Conservation (phyloP, 1,139 yeast genomes). For the Blastobotrys buckinghamii region DNA sequence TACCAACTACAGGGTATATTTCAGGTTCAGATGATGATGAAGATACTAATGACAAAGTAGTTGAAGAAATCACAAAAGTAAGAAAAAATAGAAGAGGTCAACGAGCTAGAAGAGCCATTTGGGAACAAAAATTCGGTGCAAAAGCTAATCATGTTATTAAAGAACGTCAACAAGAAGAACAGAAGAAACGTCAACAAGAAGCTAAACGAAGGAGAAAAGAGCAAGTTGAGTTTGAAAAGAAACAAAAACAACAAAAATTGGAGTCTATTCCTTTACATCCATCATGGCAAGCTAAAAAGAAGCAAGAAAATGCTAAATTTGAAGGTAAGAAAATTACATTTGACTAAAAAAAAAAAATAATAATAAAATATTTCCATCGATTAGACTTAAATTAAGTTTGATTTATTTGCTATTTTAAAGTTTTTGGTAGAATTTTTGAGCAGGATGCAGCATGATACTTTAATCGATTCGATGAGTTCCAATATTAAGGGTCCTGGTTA, state of each 20-base stretch:
- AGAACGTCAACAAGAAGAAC: slow-evolving; percentile 47
- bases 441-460: too few relatives aligned
- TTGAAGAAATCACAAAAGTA: slow-evolving; percentile 46
- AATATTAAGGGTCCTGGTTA: too few relatives aligned
- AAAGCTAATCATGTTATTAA: slow-evolving; percentile 77
- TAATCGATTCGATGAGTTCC: too few relatives aligned
- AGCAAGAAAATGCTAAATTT: slow-evolving; percentile 59
- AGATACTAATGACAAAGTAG: slow-evolving; percentile 53
- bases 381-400: too few relatives aligned
- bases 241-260: slow-evolving; percentile 27
- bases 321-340: slow-evolving; percentile 81
- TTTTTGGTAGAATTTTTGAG: too few relatives aligned
- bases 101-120: slow-evolving; percentile 90
- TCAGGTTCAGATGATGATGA: slow-evolving; percentile 68
- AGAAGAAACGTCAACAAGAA: slow-evolving; percentile 50
- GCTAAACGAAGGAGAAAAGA: slow-evolving; percentile 35
- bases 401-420: neutral
- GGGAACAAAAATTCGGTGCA: slow-evolving; percentile 86
- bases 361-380: too few relatives aligned
- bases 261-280: slow-evolving; percentile 58
- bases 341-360: too few relatives aligned
- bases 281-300: slow-evolving; percentile 92
- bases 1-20: slow-evolving; percentile 63
- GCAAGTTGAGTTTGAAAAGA: slow-evolving; percentile 13
- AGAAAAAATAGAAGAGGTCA: slow-evolving; percentile 93